phyloP scores from a whole-genome alignment of 164 flowering plant genomes.

The Vitis labrusca region DNA sequence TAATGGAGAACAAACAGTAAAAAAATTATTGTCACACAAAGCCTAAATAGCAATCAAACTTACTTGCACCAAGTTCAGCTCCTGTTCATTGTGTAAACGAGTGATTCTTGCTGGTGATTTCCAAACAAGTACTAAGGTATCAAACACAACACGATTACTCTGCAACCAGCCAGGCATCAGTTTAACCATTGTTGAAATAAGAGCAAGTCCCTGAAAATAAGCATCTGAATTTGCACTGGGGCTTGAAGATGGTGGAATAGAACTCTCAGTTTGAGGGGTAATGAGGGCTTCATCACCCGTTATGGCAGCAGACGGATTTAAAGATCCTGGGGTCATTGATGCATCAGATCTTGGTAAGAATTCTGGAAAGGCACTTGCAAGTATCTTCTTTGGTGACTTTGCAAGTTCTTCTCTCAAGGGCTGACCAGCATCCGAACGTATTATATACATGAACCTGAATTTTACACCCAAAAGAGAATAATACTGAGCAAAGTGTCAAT shows the following conservation, averaged over 20 bases:
- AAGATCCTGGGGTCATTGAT: slow-evolving; percentile 40
- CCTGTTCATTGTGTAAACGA: slow-evolving; percentile 91
- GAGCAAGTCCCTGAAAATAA: slow-evolving; percentile 92
- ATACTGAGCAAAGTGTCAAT: background rate
- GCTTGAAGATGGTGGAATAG: slow-evolving; percentile 31
- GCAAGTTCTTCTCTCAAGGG: slow-evolving; percentile 98
- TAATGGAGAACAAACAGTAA: background rate
- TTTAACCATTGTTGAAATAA: slow-evolving; percentile 78
- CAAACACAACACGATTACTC: slow-evolving; percentile 78
- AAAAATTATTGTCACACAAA: background rate
- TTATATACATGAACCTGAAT: slow-evolving; percentile 90
- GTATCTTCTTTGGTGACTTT: slow-evolving; percentile 91
- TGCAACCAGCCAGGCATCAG: slow-evolving; percentile 94
- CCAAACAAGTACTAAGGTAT: slow-evolving; percentile 85
- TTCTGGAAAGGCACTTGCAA: slow-evolving; percentile 80
- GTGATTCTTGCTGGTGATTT: slow-evolving; percentile 87
- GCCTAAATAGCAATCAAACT: slow-evolving; percentile 19
- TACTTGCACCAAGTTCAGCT: slow-evolving; percentile 87
- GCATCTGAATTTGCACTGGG: slow-evolving; percentile 57
- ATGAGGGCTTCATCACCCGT: slow-evolving; percentile 52
- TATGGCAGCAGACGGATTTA: slow-evolving; percentile 35
- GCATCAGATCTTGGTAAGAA: slow-evolving; percentile 60
- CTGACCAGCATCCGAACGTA: slow-evolving; percentile 97
- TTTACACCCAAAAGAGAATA: slow-evolving; percentile 5
- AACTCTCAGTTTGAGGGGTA: slow-evolving; percentile 40